phyloP scores from a whole-genome alignment of 2,329 filamentous ascomycete genomes.

The Talaromyces sp. region DNA sequence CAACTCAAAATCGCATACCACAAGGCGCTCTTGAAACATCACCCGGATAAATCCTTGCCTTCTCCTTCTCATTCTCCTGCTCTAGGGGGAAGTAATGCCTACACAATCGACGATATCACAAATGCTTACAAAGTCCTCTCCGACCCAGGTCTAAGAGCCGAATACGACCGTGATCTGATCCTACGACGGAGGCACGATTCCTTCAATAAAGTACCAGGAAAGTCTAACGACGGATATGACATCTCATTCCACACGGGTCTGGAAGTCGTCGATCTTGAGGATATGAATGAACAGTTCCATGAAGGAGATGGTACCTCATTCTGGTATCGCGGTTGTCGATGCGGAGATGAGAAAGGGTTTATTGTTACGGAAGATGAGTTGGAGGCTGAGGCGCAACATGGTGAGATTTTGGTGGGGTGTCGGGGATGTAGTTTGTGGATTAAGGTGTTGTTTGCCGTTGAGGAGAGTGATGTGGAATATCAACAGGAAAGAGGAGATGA shows the following conservation, averaged over 20 bases:
- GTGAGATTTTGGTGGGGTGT: constrained; percentile 57
- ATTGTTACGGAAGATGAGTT: constrained; percentile 52
- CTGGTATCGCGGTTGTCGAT: constrained; percentile 54
- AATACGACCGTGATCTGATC: constrained; percentile 47
- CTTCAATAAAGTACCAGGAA: background rate
- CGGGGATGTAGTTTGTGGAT: constrained; percentile 60
- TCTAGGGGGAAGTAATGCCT: background rate
- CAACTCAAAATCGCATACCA: constrained; percentile 54
- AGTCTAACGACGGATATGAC: constrained; percentile 28
- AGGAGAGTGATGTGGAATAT: constrained; percentile 26
- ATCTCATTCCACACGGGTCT: constrained; percentile 46
- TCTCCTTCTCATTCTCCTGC: background rate
- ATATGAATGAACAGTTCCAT: constrained; percentile 40
- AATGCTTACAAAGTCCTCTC: constrained; percentile 53
- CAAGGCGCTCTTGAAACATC: constrained; percentile 51
- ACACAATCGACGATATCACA: constrained; percentile 53
- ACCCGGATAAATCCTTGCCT: constrained; percentile 51
- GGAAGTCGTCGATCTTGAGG: constrained; percentile 55
- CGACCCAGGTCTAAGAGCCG: constrained; percentile 37
- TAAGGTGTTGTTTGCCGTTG: constrained; percentile 54
- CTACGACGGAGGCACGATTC: constrained; percentile 27
- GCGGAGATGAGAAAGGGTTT: constrained; percentile 55
- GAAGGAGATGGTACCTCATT: constrained; percentile 34
- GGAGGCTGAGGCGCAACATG: constrained; percentile 45
- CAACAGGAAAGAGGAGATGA: background rate